phyloP scores from a whole-genome alignment of 176 grass and related monocot species.

The Lolium rigidum region DNA sequence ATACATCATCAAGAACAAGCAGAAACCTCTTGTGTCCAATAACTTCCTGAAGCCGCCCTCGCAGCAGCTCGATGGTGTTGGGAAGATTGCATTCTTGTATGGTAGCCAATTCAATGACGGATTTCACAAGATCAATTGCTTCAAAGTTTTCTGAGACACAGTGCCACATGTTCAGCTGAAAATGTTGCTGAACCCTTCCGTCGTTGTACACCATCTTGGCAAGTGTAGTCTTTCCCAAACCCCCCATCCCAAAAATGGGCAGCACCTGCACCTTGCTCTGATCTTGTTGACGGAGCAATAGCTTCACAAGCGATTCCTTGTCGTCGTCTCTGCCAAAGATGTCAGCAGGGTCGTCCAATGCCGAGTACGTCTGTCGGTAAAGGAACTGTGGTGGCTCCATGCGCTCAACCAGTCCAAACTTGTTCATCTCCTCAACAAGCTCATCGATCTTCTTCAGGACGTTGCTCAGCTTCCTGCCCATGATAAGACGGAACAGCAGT shows the following conservation, averaged over 20 bases:
- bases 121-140: background rate
- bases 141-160: conserved; percentile 50
- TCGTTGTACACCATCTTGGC: conserved; percentile 56
- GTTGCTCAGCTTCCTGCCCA: conserved; percentile 17
- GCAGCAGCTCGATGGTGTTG: conserved; percentile 13
- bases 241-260: conserved; percentile 54
- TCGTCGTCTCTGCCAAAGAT: conserved; percentile 23
- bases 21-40: conserved; percentile 17
- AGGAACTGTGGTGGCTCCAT: background rate
- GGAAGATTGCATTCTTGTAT: background rate
- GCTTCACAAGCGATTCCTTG: conserved; percentile 4
- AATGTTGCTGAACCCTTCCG: background rate
- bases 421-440: conserved; percentile 6
- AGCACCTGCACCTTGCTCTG: background rate
- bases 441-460: background rate
- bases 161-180: conserved; percentile 40
- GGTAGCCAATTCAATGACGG: conserved; percentile 26
- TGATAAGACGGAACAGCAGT: background rate
- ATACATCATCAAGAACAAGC: conserved; percentile 48
- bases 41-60: background rate
- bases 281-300: background rate
- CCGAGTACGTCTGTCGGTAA: background rate
- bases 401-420: background rate
- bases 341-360: background rate
- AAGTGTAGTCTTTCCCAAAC: conserved; percentile 53